Base-by-base conservation (phyloP, 129 eudicot genomes). In the Tanacetum coccineum region DNA sequence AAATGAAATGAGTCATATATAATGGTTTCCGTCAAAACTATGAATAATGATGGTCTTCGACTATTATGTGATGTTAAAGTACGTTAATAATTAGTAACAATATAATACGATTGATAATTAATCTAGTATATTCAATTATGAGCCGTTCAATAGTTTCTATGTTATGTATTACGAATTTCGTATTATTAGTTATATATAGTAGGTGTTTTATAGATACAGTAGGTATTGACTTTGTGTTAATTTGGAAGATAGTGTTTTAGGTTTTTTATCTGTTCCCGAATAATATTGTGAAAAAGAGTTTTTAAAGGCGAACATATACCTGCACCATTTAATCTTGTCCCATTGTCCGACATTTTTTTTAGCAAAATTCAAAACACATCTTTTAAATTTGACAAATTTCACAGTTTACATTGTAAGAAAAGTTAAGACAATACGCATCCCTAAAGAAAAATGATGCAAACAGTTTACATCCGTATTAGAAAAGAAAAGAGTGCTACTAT, bases 181-280 rank as follows among this genome's bases (percentile, higher is more conserved):
- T 53, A 53, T 19, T 9, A 7, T 18, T 17, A 9, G 4, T 12
- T 20, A 52, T 22, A 1, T 12, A 52, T 18, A 36, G 69, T 30
- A 20, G 61, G 11, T 42, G 17, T 4, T 19, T 50, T 30, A 20
- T 32, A 42, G 72, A 60, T 51, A 15, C 20, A 45, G 20, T 58
- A 12, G 44, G 49, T 57, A 20, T 70, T 70, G 68, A 72, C 70
- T 62, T 51, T 22, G 13, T 5, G 9, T 36, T 50, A 5, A 22
- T 40, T 3, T n/a, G 19, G n/a, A 44, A 15, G 10, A 4, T 2
- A 64, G 25, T 18, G 36, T 44, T 1, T 56, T 36, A 6, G 42
- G 42, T 36, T 36, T 36, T 36, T 5, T 36, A 36, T 36, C 2
- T 36, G 6, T 36, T 36, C 10, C 2, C 42, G 12, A 55, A 55